These are phyloP conservation scores for Penicillium atrosanguineum DNA, from an alignment of 495 filamentous ascomycete species.

Conservation along the genomic window DNA sequence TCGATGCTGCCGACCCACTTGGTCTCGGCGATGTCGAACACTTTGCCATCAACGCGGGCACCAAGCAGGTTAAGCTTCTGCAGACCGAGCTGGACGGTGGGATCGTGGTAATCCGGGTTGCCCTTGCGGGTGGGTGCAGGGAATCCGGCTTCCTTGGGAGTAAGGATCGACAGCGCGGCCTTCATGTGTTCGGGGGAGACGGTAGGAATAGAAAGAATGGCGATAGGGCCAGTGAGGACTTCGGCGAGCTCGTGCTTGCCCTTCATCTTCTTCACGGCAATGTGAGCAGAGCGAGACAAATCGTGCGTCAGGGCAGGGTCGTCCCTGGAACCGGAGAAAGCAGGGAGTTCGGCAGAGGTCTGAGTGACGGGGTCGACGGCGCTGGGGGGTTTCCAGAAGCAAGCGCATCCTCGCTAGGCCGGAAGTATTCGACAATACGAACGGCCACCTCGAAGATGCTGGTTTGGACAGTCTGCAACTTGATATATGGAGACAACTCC, in stretches of 20 bases:
- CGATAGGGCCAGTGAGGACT: conserved; percentile 76
- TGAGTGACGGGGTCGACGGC: conserved; percentile 44
- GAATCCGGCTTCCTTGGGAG: conserved; percentile 68
- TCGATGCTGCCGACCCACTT: conserved; percentile 85
- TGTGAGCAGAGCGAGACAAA: conserved; percentile 68
- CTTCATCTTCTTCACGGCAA: conserved; percentile 52
- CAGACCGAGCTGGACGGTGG: conserved; percentile 70
- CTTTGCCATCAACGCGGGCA: conserved; percentile 75
- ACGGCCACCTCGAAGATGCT: conserved; percentile 83
- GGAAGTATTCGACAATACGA: conserved; percentile 82
- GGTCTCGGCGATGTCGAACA: conserved; percentile 76
- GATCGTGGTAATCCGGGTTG: conserved; percentile 78
- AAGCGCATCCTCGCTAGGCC: conserved; percentile 47
- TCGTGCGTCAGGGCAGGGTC: conserved; percentile 66
- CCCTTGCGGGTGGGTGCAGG: conserved; percentile 70
- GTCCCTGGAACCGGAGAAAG: conserved; percentile 30
- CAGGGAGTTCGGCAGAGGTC: conserved; percentile 38
- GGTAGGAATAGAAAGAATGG: conserved; percentile 72
- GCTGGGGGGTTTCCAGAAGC: conserved; percentile 27
- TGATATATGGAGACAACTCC: conserved; percentile 55
- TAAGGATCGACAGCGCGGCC: conserved; percentile 69
- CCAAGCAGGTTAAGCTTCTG: conserved; percentile 85
- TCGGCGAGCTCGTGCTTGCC: conserved; percentile 66
- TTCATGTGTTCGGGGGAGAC: conserved; percentile 82
- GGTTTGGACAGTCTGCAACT: conserved; percentile 80